Evolutionary conservation across 169 alveolate species (phyloP).

Genomic region (Plasmodium coatneyi): DNA sequence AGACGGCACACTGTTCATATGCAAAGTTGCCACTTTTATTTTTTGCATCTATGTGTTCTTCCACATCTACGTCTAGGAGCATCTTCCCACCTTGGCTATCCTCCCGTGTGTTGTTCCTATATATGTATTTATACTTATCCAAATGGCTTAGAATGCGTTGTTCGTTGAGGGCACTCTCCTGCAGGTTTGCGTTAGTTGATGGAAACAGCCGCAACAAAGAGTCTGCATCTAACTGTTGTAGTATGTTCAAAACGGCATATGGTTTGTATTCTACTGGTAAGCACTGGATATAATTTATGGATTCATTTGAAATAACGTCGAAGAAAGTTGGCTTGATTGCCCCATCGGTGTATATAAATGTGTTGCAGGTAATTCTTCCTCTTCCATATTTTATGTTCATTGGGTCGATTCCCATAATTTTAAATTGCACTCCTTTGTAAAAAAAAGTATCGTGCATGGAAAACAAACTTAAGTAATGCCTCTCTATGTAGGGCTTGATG

Average conservation of each 20-base stretch:
- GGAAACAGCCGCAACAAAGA: constrained; percentile 78
- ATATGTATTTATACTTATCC: constrained; percentile 26
- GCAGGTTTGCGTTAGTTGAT: constrained; percentile 71
- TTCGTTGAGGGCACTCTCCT: constrained; percentile 6
- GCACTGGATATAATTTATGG: constrained; percentile 73
- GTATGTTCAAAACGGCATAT: constrained; percentile 77
- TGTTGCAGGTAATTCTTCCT: constrained; percentile 78
- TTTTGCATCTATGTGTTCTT: neutral
- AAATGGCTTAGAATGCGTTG: constrained; percentile 8
- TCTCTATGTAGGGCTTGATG: constrained; percentile 78
- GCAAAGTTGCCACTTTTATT: constrained; percentile 42
- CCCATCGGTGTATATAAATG: constrained; percentile 78
- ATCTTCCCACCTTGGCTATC: constrained; percentile 10
- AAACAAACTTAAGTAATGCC: constrained; percentile 77
- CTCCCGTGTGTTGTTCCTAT: constrained; percentile 43
- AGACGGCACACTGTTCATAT: constrained; percentile 79
- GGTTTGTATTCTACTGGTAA: constrained; percentile 81
- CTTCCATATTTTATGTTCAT: constrained; percentile 65
- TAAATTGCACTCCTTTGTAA: constrained; percentile 81
- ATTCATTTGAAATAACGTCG: constrained; percentile 77
- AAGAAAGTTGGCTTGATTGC: constrained; percentile 78
- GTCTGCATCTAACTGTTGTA: constrained; percentile 79
- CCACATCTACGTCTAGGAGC: constrained; percentile 39
- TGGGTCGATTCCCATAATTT: constrained; percentile 81
- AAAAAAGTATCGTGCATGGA: constrained; percentile 79